Conservation (phyloP, 164 flowering plant species). For the Sextonia rubra region DNA sequence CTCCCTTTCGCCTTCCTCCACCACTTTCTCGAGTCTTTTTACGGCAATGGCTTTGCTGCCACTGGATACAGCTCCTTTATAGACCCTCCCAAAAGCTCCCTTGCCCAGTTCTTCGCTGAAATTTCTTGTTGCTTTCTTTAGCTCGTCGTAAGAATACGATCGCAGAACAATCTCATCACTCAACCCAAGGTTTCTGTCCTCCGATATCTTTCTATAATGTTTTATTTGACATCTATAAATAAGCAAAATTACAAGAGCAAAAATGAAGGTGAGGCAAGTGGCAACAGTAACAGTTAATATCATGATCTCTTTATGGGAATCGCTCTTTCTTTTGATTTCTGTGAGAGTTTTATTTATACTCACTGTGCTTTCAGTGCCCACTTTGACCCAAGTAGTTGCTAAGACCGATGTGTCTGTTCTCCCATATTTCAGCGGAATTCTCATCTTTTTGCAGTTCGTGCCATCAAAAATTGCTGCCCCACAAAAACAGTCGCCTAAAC, state of each 20-base stretch:
- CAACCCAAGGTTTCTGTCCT: not conserved
- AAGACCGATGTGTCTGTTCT: not conserved
- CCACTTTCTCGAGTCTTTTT: slow-evolving; percentile 17
- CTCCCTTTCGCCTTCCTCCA: slow-evolving; percentile 20
- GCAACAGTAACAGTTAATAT: not conserved
- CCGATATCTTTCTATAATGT: not conserved
- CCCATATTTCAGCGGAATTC: slow-evolving; percentile 13
- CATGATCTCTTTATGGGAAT: not conserved
- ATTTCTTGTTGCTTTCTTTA: slow-evolving; percentile 15
- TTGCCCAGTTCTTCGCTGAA: slow-evolving; percentile 23
- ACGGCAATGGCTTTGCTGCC: slow-evolving; percentile 9
- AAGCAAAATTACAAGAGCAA: not conserved
- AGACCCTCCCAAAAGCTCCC: slow-evolving; percentile 20
- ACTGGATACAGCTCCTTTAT: slow-evolving; percentile 8
- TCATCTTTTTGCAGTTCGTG: slow-evolving; percentile 4
- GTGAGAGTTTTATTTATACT: not conserved
- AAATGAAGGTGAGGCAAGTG: not conserved
- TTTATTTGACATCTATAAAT: not conserved
- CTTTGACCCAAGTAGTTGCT: not conserved
- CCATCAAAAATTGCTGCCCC: slow-evolving; percentile 5
- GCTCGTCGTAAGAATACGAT: slow-evolving; percentile 15
- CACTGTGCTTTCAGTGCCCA: not conserved
- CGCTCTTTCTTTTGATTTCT: not conserved
- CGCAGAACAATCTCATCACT: not conserved
- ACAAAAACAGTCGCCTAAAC: slow-evolving; percentile 12